Conservation (phyloP, 1,284 basidiomycete genomes). For the Ustilago trichophora region DNA sequence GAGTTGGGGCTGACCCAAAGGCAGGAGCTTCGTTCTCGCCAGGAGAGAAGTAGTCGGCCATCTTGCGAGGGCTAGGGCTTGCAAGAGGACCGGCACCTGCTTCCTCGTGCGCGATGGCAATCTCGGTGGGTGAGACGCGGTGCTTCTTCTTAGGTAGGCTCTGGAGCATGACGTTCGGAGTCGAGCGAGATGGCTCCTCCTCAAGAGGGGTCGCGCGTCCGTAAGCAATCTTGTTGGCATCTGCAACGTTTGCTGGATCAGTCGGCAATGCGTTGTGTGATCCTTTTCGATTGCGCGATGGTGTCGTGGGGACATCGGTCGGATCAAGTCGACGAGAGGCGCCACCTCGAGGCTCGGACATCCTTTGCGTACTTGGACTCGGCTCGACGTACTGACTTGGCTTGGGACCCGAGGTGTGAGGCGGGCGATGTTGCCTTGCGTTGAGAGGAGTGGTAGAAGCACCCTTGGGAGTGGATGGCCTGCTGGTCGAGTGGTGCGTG, state of each 20-base stretch:
- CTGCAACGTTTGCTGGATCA: no score
- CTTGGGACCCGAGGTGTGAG: slow-evolving; percentile 37
- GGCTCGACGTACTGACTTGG: slow-evolving; percentile 26
- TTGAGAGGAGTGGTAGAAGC: slow-evolving; percentile 28
- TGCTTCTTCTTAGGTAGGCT: slow-evolving; percentile 49
- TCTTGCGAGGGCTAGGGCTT: slow-evolving; percentile 39
- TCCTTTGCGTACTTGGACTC: slow-evolving; percentile 31
- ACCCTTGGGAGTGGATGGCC: slow-evolving; percentile 29
- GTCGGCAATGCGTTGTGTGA: not conserved
- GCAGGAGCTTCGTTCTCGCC: not conserved
- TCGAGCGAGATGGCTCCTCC: slow-evolving; percentile 6
- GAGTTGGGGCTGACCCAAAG: not conserved
- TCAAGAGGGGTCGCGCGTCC: slow-evolving; percentile 6
- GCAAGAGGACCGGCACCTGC: slow-evolving; percentile 42
- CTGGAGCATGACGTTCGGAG: slow-evolving; percentile 8
- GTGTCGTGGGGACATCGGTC: slow-evolving; percentile 2
- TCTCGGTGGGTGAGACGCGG: slow-evolving; percentile 33
- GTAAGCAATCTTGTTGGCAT: not conserved
- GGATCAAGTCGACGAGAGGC: slow-evolving; percentile 3
- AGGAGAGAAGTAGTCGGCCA: slow-evolving; percentile 30
- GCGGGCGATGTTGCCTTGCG: slow-evolving; percentile 28
- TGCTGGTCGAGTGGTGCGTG: slow-evolving; percentile 19
- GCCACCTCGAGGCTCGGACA: slow-evolving; percentile 16
- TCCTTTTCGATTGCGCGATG: slow-evolving; percentile 8
- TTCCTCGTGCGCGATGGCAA: slow-evolving; percentile 49